Evolutionary conservation across 1,139 yeast species (phyloP), one percentile per base, ranked within the genome.

Genomic region (Diutina neorugosa): DNA sequence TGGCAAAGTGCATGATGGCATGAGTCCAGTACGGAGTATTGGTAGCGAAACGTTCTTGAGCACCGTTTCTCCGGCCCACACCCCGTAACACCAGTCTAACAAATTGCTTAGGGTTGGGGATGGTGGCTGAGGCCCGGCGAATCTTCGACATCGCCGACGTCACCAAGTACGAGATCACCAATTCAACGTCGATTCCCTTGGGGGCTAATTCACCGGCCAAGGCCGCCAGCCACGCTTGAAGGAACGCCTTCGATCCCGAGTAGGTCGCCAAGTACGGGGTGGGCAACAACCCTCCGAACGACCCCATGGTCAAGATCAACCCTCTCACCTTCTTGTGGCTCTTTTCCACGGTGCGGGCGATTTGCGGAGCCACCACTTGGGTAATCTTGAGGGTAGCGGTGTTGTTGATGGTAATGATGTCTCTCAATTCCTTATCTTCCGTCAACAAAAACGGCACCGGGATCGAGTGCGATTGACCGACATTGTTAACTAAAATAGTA

Each of bases 121-220:
- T 87, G 61, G 83, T 62, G 46, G 76, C 66, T 27, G 96, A 84
- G 12, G 95, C 64, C 61, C 85, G 82, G 68, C 84, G 84, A 63
- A 93, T 80, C 76, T 93, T 94, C 53, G 98, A 91, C 98, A 93
- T 90, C 57, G 96, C 88, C 41, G 96, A 86, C 4, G 97, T 86
- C 52, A 93, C 98, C 63, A 93, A 77, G 69, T 93, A 93, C n/a
- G 97, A 88, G 53, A 91, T 69, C 43, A 88, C 83, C 52, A 89
- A 71, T 68, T 91, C 93, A 55, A 89, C 97, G 63, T 93, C 98
- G 58, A 93, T 77, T 20, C 82, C 80, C 53, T 79, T 69, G 0
- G 80, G 68, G 51, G 76, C 71, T 62, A 93, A 76, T 68, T 93
- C 99, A 21, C 91, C 88, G n/a, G 96, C 85, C 59, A 93, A 75